These are phyloP conservation scores for Tricholoma matsutake DNA, from an alignment of 768 basidiomycete genomes.

Conservation along the genomic window DNA sequence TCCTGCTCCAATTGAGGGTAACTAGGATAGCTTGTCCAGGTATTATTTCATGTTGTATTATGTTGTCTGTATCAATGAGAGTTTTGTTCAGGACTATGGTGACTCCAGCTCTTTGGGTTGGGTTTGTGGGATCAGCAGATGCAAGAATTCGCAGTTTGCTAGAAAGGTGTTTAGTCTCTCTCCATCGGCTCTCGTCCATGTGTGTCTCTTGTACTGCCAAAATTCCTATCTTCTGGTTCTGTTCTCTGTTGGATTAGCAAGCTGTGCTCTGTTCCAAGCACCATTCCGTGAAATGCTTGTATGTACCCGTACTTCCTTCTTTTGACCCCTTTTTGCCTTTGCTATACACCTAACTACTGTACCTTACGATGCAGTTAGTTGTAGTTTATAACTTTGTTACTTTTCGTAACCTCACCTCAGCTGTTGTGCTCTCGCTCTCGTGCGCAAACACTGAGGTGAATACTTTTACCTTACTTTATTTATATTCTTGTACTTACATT, in stretches of 20 bases:
- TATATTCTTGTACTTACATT: too few species aligned
- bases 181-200: constrained; percentile 17
- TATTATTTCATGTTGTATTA: background rate
- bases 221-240: constrained; percentile 18
- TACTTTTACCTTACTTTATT: too few species aligned
- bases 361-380: too few species aligned
- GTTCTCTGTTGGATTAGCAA: constrained; percentile 10
- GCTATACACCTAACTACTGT: too few species aligned
- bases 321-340: too few species aligned
- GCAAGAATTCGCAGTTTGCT: background rate
- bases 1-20: background rate
- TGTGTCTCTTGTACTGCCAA: constrained; percentile 29
- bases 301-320: too few species aligned
- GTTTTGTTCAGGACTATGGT: background rate
- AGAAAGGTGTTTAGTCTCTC: constrained; percentile 4
- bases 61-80: background rate
- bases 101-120: background rate
- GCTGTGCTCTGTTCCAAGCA: too few species aligned
- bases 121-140: background rate
- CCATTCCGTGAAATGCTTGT: too few species aligned
- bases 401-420: too few species aligned
- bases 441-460: too few species aligned
- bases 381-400: too few species aligned
- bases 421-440: too few species aligned
- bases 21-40: background rate